These are phyloP conservation scores for Heterobasidion annosum DNA, from an alignment of 1,284 basidiomycete species.

Conservation along the genomic window DNA sequence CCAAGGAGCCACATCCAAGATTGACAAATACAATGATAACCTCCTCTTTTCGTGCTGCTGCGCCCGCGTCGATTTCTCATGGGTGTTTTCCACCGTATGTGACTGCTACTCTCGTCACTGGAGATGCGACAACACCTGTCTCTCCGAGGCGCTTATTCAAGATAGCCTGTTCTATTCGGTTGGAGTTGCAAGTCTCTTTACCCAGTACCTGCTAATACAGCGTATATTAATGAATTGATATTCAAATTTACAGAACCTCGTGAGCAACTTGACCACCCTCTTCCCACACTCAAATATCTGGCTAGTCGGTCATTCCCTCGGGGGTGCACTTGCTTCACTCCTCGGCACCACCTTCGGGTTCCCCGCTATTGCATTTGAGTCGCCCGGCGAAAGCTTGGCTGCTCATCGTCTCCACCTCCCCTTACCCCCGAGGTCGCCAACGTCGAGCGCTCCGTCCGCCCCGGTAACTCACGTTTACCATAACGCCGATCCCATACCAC, in stretches of 20 bases:
- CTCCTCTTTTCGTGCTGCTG: constrained; percentile 97
- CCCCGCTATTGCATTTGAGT: constrained; percentile 88
- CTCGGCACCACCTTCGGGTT: constrained; percentile 92
- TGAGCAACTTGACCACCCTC: constrained; percentile 73
- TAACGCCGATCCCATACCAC: constrained; percentile 75
- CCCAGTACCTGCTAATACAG: not conserved
- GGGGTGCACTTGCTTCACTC: constrained; percentile 82
- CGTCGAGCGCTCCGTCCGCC: constrained; percentile 26
- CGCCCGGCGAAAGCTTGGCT: constrained; percentile 86
- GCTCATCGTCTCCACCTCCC: constrained; percentile 83
- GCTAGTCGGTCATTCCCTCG: constrained; percentile 86
- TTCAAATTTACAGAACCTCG: constrained; percentile 41
- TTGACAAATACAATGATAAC: constrained; percentile 97
- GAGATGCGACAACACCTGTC: constrained; percentile 78
- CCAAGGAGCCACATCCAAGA: constrained; percentile 77
- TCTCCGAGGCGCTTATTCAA: constrained; percentile 77
- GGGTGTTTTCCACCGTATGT: constrained; percentile 78
- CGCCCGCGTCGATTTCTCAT: constrained; percentile 85
- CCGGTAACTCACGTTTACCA: constrained; percentile 73
- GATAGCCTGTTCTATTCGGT: constrained; percentile 88
- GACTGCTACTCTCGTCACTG: constrained; percentile 72
- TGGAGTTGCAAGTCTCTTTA: constrained; percentile 52
- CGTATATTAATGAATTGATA: not conserved
- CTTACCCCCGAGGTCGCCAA: constrained; percentile 36
- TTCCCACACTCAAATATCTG: constrained; percentile 87